Conservation (phyloP, 768 basidiomycete species). For the Leccinum pellstonianum region DNA sequence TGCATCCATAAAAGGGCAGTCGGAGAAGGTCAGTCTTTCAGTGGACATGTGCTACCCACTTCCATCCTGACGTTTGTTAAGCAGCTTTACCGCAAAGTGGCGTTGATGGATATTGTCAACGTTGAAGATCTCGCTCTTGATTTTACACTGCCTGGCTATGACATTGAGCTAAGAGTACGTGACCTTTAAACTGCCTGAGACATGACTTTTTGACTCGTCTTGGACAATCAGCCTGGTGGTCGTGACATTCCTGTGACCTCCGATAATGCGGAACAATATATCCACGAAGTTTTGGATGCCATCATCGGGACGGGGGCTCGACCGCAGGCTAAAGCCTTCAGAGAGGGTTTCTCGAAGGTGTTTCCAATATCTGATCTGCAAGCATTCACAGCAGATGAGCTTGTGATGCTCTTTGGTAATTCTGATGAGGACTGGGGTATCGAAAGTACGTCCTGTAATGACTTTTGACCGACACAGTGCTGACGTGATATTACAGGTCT, state of each 20-base stretch:
- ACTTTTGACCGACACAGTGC: not conserved
- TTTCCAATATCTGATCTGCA: slow-evolving; percentile 90
- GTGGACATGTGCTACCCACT: not conserved
- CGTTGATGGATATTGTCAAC: slow-evolving; percentile 57
- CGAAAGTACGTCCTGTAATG: slow-evolving; percentile 64
- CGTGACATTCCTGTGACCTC: slow-evolving; percentile 77
- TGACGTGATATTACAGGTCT: slow-evolving; percentile 54
- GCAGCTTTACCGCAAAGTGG: slow-evolving; percentile 56
- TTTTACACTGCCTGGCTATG: slow-evolving; percentile 95
- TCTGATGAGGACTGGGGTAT: slow-evolving; percentile 96
- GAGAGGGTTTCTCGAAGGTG: slow-evolving; percentile 92
- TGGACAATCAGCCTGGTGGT: slow-evolving; percentile 62
- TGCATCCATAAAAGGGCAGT: slow-evolving; percentile 44
- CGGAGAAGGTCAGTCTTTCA: slow-evolving; percentile 51
- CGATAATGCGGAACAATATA: slow-evolving; percentile 87
- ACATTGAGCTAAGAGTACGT: slow-evolving; percentile 84
- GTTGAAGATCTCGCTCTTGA: slow-evolving; percentile 91
- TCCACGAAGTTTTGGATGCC: slow-evolving; percentile 81
- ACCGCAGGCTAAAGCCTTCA: slow-evolving; percentile 86
- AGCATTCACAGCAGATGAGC: slow-evolving; percentile 90
- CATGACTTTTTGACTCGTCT: not conserved
- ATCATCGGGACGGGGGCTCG: slow-evolving; percentile 80
- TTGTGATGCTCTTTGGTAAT: slow-evolving; percentile 95
- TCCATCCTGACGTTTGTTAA: slow-evolving; percentile 3
- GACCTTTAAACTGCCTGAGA: not conserved